Evolutionary conservation across 2,329 filamentous ascomycete genomes (phyloP).

Genomic region (Scortechinia acanthostroma): DNA sequence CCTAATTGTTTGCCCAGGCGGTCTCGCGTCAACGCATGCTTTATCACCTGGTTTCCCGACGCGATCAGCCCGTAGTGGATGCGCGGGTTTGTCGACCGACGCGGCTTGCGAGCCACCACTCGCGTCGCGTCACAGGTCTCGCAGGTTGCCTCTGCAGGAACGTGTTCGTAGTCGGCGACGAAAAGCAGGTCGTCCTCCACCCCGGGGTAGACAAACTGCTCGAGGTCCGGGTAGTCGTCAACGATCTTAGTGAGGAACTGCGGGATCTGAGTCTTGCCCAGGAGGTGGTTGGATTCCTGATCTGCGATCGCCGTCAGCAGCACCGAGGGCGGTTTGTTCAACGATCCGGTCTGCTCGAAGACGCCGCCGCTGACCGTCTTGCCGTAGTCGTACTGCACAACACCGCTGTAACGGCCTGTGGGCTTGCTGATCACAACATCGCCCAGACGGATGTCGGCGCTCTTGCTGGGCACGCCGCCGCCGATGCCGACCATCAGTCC

Average conservation of each 20-base stretch:
- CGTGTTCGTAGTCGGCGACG: not conserved
- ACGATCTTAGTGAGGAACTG: not conserved
- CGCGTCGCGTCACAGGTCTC: not conserved
- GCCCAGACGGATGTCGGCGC: not conserved
- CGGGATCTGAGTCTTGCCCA: not conserved
- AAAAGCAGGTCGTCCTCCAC: not conserved
- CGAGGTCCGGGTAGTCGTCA: not conserved
- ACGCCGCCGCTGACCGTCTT: not conserved
- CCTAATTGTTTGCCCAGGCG: not conserved
- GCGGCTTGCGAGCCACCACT: not conserved
- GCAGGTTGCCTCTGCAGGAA: not conserved
- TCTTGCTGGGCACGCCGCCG: not conserved
- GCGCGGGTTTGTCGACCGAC: not conserved
- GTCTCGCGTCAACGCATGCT: not conserved
- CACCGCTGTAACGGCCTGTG: no score
- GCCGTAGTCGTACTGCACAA: not conserved
- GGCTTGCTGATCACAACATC: not conserved
- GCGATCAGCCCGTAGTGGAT: not conserved
- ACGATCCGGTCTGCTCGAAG: not conserved
- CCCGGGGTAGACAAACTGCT: not conserved
- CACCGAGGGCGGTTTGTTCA: not conserved
- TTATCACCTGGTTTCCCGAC: not conserved
- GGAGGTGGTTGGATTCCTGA: not conserved
- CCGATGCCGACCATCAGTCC: not conserved
- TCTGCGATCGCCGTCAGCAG: not conserved